Evolutionary conservation across 2,329 filamentous ascomycete genomes (phyloP).

Genomic region (Penicillium sp.): DNA sequence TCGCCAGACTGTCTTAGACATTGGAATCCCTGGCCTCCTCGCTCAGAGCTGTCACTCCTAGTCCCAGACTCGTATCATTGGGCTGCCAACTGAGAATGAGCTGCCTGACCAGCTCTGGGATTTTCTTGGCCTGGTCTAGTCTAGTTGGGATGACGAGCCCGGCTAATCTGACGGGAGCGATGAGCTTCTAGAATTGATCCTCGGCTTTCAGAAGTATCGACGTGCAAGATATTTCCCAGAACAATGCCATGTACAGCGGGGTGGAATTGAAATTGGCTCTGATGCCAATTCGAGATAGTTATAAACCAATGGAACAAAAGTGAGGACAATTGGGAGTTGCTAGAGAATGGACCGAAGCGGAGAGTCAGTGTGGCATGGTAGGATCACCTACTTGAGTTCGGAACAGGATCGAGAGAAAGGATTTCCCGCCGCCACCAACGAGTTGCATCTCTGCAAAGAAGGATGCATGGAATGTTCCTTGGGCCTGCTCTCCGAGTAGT

Average conservation of each 20-base stretch:
- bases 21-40: slow-evolving; percentile 18
- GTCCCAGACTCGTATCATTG: slow-evolving; percentile 16
- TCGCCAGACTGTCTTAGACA: slow-evolving; percentile 25
- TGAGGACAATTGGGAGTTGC: slow-evolving; percentile 14
- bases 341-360: slow-evolving; percentile 17
- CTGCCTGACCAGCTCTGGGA: background rate
- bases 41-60: background rate
- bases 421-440: slow-evolving; percentile 19
- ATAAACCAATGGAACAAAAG: background rate
- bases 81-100: slow-evolving; percentile 4
- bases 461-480: slow-evolving; percentile 37
- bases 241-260: slow-evolving; percentile 13
- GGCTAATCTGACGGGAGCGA: background rate
- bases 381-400: slow-evolving; percentile 5
- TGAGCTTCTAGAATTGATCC: slow-evolving; percentile 6
- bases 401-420: slow-evolving; percentile 6
- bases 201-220: background rate
- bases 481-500: slow-evolving; percentile 3
- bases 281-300: too few relatives aligned
- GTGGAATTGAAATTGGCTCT: background rate
- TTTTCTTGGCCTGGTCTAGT: background rate
- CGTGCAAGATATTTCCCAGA: slow-evolving; percentile 2
- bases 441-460: slow-evolving; percentile 36
- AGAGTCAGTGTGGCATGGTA: slow-evolving; percentile 15
- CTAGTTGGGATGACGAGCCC: slow-evolving; percentile 1